phyloP scores from a whole-genome alignment of 1,139 yeast genomes.

The Saccharomyces hybrid region DNA sequence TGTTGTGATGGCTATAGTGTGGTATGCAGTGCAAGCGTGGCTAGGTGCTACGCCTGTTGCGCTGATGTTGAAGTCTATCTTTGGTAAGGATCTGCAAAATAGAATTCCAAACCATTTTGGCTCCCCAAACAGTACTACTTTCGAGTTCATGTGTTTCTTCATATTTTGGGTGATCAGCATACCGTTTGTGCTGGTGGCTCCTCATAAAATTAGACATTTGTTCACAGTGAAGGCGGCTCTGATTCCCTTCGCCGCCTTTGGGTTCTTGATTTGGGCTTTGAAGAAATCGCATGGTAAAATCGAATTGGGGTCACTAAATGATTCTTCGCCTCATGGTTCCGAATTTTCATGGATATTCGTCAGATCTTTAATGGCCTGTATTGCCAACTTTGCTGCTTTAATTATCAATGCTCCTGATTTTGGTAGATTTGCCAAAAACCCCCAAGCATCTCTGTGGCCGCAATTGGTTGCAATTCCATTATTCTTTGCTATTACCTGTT shows the following conservation, averaged over 20 bases:
- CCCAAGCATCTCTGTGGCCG: slow-evolving; percentile 42
- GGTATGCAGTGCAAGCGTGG: slow-evolving; percentile 79
- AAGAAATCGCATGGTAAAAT: slow-evolving; percentile 33
- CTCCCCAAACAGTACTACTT: slow-evolving; percentile 47
- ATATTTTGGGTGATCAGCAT: slow-evolving; percentile 67
- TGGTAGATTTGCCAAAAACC: slow-evolving; percentile 66
- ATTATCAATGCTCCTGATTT: slow-evolving; percentile 87
- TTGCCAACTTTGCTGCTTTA: slow-evolving; percentile 79
- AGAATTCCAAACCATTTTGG: slow-evolving; percentile 45
- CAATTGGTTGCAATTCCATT: slow-evolving; percentile 62
- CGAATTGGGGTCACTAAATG: slow-evolving; percentile 32
- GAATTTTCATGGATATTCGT: slow-evolving; percentile 77
- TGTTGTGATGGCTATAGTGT: slow-evolving; percentile 73
- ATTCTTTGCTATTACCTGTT: slow-evolving; percentile 68
- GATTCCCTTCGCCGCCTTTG: slow-evolving; percentile 74
- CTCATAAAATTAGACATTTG: slow-evolving; percentile 70
- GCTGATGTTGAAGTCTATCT: slow-evolving; percentile 59
- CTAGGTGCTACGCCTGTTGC: slow-evolving; percentile 78
- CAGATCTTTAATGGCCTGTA: slow-evolving; percentile 63
- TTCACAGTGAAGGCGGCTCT: slow-evolving; percentile 69
- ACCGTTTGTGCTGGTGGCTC: slow-evolving; percentile 75
- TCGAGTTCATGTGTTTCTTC: slow-evolving; percentile 63
- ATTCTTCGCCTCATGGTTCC: slow-evolving; percentile 33
- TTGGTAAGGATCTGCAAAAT: slow-evolving; percentile 49
- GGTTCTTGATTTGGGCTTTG: slow-evolving; percentile 72